Base-by-base conservation (phyloP, 179 eudicot genomes). In the Gypsophila paniculata region DNA sequence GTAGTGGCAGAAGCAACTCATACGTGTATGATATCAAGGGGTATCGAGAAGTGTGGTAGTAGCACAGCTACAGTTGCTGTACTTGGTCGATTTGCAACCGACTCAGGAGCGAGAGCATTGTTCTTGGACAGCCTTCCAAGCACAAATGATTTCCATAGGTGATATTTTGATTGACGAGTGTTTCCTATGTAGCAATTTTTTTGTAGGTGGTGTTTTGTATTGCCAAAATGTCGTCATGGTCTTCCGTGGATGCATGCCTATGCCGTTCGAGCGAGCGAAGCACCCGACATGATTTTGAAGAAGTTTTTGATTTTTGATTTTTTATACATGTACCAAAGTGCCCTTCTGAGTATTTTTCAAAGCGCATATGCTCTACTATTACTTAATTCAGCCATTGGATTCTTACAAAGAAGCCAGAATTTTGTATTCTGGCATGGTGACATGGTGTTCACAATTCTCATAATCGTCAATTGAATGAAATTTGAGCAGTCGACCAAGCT, bases 11-110 rank as follows among this genome's bases (percentile, higher is more conserved):
- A 93, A 77, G 96, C 97, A 62, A 85, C 76, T 69, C 98, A 93
- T 73, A 91, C 95, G n/a, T 93, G 98, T 76, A 93, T 93, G 98
- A 86, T 93, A 25, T 81, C 97, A 48, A 72, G 98, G 73, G 97
- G 98, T 75, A 88, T 93, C 9, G 93, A 91, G 83, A 93, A 93
- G 71, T 85, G 85, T 69, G 96, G 98, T 3, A 93, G 98, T 72
- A 89, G 79, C 60, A 93, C 97, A 34, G 88, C 90, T 19, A 93
- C 97, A 0, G 61, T 89, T 74, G 97, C 93, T 75, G 91, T 86
- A 9, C 79, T 93, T 80, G 98, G 97, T 75, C 88, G 87, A 49
- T 93, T 93, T 83, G 81, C 93, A 22, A 83, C 83, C 2, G 97
- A 93, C 58, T 69, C 93, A 15, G 62, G 67, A 34, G 87, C 84